Percentiles rank a stretch among this genome's conserved stretches.
Evolutionary conservation across 257 asterid species (phyloP).

Genomic region (Paraleonurus japonicus): DNA sequence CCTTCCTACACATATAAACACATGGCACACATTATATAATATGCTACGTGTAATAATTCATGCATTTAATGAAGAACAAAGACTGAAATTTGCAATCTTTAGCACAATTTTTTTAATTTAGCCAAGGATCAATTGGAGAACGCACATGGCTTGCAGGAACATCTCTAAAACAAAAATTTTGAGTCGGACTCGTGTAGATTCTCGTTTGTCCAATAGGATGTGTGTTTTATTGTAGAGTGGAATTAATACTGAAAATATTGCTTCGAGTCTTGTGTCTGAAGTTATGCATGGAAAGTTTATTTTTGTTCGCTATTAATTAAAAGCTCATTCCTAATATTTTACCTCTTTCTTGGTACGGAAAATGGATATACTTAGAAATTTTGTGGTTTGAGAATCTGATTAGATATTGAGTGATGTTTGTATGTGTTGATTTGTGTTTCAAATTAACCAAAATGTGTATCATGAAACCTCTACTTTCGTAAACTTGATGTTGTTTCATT

Average conservation of each 20-base stretch:
- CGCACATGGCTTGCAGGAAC: background rate
- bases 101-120: background rate
- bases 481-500: slow-evolving; percentile 26
- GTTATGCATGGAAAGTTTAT: background rate
- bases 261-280: background rate
- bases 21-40: background rate
- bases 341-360: background rate
- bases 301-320: background rate
- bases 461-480: background rate
- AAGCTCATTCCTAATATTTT: background rate
- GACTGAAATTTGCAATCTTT: background rate
- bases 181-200: background rate
- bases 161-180: background rate
- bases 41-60: background rate
- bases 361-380: background rate
- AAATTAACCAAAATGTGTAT: background rate
- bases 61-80: background rate
- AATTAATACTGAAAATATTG: background rate
- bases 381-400: background rate
- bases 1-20: background rate
- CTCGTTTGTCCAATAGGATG: background rate
- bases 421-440: background rate
- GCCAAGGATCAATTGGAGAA: slow-evolving; percentile 1
- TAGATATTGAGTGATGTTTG: background rate
- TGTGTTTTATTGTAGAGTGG: background rate